phyloP scores from a whole-genome alignment of 805 yeast genomes.

The Helenozyma baotianmanensis region DNA sequence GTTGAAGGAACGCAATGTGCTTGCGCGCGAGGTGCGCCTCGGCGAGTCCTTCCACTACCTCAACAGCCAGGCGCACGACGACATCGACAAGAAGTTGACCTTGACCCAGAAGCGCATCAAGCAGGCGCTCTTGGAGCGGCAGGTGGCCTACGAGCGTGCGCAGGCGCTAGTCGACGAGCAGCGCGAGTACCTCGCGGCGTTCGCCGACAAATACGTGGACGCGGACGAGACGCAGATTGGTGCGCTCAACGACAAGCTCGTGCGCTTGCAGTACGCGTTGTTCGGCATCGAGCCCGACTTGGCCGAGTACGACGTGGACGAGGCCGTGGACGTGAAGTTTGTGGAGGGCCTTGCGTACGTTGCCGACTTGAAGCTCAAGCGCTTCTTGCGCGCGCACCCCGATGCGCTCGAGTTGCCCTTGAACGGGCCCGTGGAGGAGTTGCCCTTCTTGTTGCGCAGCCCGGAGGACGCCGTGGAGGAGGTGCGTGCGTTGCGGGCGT shows the following conservation, averaged over 20 bases:
- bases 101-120: slow-evolving; percentile 55
- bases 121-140: slow-evolving; percentile 84
- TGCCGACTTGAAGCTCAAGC: slow-evolving; percentile 61
- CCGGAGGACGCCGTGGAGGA: slow-evolving; percentile 41
- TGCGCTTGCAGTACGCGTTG: slow-evolving; percentile 74
- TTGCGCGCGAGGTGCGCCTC: slow-evolving; percentile 71
- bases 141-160: slow-evolving; percentile 61
- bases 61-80: slow-evolving; percentile 34
- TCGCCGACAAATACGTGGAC: slow-evolving; percentile 53
- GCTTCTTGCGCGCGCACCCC: slow-evolving; percentile 23
- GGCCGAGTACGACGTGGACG: slow-evolving; percentile 49
- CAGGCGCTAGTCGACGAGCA: slow-evolving; percentile 43
- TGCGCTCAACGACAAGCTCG: slow-evolving; percentile 63
- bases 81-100: slow-evolving; percentile 34
- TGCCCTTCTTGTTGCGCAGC: slow-evolving; percentile 35
- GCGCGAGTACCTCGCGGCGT: slow-evolving; percentile 49
- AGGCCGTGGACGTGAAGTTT: slow-evolving; percentile 44
- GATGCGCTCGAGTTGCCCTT: slow-evolving; percentile 28
- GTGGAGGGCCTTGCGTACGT: slow-evolving; percentile 67
- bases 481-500: slow-evolving; percentile 45
- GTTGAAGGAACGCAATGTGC: slow-evolving; percentile 73
- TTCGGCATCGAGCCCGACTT: slow-evolving; percentile 78
- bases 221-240: slow-evolving; percentile 47
- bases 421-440: slow-evolving; percentile 36
- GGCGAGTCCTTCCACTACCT: slow-evolving; percentile 29